Conservation (phyloP, 768 basidiomycete species). For the Calocybe gangraenosa region DNA sequence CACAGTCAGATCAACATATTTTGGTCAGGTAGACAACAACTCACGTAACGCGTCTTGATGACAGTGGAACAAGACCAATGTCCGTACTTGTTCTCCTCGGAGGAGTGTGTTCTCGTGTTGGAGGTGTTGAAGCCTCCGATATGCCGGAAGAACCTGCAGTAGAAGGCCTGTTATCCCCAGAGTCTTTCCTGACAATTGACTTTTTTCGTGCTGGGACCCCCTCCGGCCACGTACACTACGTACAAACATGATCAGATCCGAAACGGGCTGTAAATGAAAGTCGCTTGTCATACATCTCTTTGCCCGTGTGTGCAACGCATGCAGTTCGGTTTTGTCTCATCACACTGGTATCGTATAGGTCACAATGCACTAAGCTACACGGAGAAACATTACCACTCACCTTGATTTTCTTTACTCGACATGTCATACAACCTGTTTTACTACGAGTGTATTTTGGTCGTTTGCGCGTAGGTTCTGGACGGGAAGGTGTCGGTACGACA, state of each 20-base stretch:
- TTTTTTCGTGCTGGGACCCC: constrained; percentile 72
- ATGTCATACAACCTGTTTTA: constrained; percentile 93
- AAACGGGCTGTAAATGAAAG: neutral
- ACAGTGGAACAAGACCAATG: constrained; percentile 34
- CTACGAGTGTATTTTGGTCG: constrained; percentile 92
- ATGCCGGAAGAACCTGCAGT: constrained; percentile 73
- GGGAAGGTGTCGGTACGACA: constrained; percentile 42
- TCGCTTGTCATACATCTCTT: constrained; percentile 57
- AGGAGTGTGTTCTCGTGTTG: constrained; percentile 63
- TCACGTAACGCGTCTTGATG: constrained; percentile 38
- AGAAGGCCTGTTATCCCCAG: constrained; percentile 60
- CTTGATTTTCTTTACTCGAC: constrained; percentile 94
- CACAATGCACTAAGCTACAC: neutral
- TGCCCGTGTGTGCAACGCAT: constrained; percentile 84
- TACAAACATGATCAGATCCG: constrained; percentile 6
- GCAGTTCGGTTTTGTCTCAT: constrained; percentile 86
- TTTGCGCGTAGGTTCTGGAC: constrained; percentile 56
- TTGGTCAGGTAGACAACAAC: constrained; percentile 12
- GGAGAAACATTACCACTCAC: constrained; percentile 38
- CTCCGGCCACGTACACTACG: constrained; percentile 82
- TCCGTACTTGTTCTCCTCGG: constrained; percentile 48
- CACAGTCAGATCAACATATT: constrained; percentile 10
- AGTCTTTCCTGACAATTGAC: constrained; percentile 51
- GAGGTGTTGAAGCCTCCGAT: constrained; percentile 70
- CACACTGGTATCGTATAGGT: constrained; percentile 52